Evolutionary conservation across 208 protist species (phyloP), one percentile per base, ranked within the genome.

Genomic region (Leishmania turanica): DNA sequence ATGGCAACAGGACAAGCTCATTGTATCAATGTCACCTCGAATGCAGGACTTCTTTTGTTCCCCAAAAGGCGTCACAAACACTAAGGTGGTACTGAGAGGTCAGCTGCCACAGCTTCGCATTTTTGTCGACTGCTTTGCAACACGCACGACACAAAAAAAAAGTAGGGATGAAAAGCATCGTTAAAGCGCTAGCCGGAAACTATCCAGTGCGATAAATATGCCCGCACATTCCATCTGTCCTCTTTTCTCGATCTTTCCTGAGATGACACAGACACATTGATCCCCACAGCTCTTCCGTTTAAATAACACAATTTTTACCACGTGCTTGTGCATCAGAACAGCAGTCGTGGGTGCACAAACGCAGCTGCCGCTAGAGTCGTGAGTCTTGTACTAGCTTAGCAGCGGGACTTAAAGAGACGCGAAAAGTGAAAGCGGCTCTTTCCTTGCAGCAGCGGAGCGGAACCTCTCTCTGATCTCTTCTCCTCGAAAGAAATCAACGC

Each of bases 401-500:
- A 31, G 2, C 5, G 6, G 5, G 73, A 6, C 11, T 77, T 19
- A 66, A 40, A 77, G n/a, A 4, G 37, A 65, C 37, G 73, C 37
- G 8, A 77, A 77, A 89, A 91, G 11, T 9, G 62, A 75, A 17
- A 92, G 72, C 31, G 60, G 71, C 24, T 81, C 79, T 42, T 84
- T 85, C 24, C 91, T 86, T 24, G 53, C 27, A 7, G 86, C 79
- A 8, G 92, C 77, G 19, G 88, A 78, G 47, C 93, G 85, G 84
- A 97, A 95, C 17, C 47, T 85, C 65, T 97, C 94, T 9, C 92
- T 84, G 51, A 97, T 91, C 34, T 79, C 71, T 70, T 97, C 94
- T 2, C 82, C 89, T 15, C 86, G 81, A 66, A 97, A 96, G 81
- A 97, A 97, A 81, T 97, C 92, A 17, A 97, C 92, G 76, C 92